Conservation (phyloP, 2,329 filamentous ascomycete species). For the Davidsoniella virescens region DNA sequence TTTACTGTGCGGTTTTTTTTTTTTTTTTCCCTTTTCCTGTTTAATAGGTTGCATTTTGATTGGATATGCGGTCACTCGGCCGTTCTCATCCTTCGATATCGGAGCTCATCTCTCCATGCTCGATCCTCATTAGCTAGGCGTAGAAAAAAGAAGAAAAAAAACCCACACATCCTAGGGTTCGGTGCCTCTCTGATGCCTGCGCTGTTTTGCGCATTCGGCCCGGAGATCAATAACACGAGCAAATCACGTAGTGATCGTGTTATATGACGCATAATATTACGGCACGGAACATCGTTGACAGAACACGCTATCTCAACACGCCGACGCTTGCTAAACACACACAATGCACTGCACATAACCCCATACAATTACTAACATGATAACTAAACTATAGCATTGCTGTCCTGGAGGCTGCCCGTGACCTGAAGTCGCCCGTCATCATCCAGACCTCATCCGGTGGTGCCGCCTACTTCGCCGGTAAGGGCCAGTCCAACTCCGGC, state of each 20-base stretch:
- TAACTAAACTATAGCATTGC: conserved; percentile 34
- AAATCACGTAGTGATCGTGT: no score
- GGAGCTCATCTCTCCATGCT: neutral
- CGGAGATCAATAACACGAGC: neutral
- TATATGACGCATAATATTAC: no score
- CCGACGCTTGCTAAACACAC: neutral
- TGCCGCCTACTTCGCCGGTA: conserved; percentile 82
- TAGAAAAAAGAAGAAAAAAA: no score
- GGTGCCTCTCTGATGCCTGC: no score
- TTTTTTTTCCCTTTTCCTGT: neutral
- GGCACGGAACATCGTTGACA: neutral
- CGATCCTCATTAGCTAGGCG: no score
- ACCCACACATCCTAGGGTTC: no score
- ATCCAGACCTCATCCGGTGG: conserved; percentile 89
- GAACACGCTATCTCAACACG: neutral
- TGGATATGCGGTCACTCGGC: no score
- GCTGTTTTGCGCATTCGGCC: conserved; percentile 2
- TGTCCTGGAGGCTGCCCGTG: conserved; percentile 84
- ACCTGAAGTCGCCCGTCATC: conserved; percentile 80
- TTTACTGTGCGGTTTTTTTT: no score
- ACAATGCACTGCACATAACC: neutral
- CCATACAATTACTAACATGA: conserved; percentile 47
- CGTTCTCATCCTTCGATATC: conserved; percentile 2
- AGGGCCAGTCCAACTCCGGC: conserved; percentile 65
- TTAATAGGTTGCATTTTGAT: no score